Conservation (phyloP, 1,284 basidiomycete species). For the Tylopilus orsonianus region DNA sequence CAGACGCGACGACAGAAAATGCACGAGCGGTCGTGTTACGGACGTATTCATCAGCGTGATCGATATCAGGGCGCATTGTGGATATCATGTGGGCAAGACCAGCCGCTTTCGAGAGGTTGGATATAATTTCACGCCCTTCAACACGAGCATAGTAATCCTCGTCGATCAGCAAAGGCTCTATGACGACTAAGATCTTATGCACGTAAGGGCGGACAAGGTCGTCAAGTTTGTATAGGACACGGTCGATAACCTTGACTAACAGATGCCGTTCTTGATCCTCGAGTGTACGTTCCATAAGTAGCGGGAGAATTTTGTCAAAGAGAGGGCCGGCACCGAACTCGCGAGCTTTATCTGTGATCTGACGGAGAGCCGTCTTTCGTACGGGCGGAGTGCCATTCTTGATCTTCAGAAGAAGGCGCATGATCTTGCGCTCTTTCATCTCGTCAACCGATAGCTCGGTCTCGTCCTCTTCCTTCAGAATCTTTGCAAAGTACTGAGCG, state of each 20-base stretch:
- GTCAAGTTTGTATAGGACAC: slow-evolving; percentile 98
- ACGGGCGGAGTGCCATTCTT: slow-evolving; percentile 99
- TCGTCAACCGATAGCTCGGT: slow-evolving; percentile 96
- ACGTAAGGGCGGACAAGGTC: slow-evolving; percentile 99
- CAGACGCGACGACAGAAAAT: slow-evolving; percentile 98
- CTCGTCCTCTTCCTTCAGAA: slow-evolving; percentile 93
- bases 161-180: slow-evolving; percentile 98
- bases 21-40: slow-evolving; percentile 99
- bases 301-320: slow-evolving; percentile 97
- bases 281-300: slow-evolving; percentile 98
- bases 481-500: slow-evolving; percentile 97
- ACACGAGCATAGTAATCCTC: slow-evolving; percentile 99
- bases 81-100: slow-evolving; percentile 99
- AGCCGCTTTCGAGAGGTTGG: slow-evolving; percentile 97
- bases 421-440: slow-evolving; percentile 99
- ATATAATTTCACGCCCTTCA: slow-evolving; percentile 99
- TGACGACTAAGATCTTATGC: slow-evolving; percentile 99
- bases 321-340: slow-evolving; percentile 99
- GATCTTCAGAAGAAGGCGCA: slow-evolving; percentile 99
- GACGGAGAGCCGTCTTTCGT: slow-evolving; percentile 94
- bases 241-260: slow-evolving; percentile 99
- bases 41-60: slow-evolving; percentile 99
- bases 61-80: slow-evolving; percentile 99
- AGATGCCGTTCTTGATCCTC: slow-evolving; percentile 99
- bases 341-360: slow-evolving; percentile 99